Base-by-base conservation (phyloP, 2,329 filamentous ascomycete genomes). In the Claviceps capensis region DNA sequence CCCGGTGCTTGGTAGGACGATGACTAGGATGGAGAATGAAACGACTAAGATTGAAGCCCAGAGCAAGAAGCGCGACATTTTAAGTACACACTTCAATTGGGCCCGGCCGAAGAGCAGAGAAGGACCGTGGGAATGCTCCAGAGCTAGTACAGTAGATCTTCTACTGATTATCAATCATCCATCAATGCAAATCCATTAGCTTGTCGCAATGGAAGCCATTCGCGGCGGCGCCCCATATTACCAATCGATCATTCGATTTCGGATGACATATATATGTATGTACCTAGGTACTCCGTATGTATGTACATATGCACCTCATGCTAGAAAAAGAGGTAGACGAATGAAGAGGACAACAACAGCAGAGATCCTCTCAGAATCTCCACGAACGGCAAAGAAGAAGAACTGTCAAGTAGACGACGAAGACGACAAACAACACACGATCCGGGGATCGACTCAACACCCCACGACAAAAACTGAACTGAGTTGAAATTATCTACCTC, bases 41-140 rank as follows among this genome's bases (percentile, higher is more conserved):
- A 63, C 60, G 58, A 66, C 61, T 48, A 70, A 60, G 63, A 69
- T 61, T 53, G 65, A 65, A 61, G 59, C 54, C 47, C 61, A 51
- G 53, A 62, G 56, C 55, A 60, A 55, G 58, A 65, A 55, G 46
- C 65, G 67, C 55, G 59, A 60, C 67, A 71, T 71, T 67, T 70
- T 34, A 34, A 34, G 30, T 34, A 34, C 30, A 70, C 70, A 67
- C 59, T 53, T 41, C 19, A 13, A 44, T 49, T 17, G 46, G 4
- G 37, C n/a, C 9, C 6, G 17, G 14, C 36, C 36, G 60, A 63
- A 65, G 34, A 47, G 34, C 49, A 55, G 53, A 60, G 62, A 65
- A 65, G 9, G n/a, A 56, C 54, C 54, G 17, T 52, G 57, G 30
- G 7, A 23, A 34, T 17, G 43, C 34, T 30, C 5, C 16, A 30